Conservation (phyloP, 2,329 filamentous ascomycete species). For the Ophiostoma quercus region DNA sequence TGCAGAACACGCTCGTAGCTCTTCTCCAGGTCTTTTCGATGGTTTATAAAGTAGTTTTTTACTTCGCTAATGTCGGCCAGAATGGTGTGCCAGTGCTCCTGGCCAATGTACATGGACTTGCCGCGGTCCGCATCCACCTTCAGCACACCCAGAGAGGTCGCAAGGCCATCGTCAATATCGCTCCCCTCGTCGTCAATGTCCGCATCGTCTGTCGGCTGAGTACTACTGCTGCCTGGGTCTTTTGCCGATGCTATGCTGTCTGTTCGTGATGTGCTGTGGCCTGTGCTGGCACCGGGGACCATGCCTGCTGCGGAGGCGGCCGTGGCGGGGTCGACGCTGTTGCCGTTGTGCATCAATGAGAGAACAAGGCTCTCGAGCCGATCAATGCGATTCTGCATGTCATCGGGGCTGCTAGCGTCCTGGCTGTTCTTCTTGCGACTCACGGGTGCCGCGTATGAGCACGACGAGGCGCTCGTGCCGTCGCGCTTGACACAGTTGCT, state of each 20-base stretch:
- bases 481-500: constrained; percentile 93
- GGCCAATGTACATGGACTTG: constrained; percentile 75
- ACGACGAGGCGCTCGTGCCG: constrained; percentile 71
- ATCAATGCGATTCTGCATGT: constrained; percentile 98
- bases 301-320: constrained; percentile 30
- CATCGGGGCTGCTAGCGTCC: constrained; percentile 65
- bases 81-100: constrained; percentile 78
- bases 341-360: constrained; percentile 86
- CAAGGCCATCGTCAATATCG: constrained; percentile 63
- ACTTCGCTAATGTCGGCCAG: constrained; percentile 84
- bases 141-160: constrained; percentile 72
- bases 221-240: constrained; percentile 28
- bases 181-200: constrained; percentile 45
- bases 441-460: constrained; percentile 72
- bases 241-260: constrained; percentile 41
- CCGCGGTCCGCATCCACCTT: constrained; percentile 73
- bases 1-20: constrained; percentile 72
- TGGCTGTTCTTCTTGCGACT: constrained; percentile 68
- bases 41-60: constrained; percentile 77
- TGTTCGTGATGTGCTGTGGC: constrained; percentile 35
- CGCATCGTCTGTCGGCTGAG: not conserved
- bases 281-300: constrained; percentile 28
- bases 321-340: constrained; percentile 41
- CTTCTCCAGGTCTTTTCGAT: constrained; percentile 84
- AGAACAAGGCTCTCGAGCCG: constrained; percentile 86